Conservation (phyloP, 352 stramenopile species). For the Globisporangium ultimum region DNA sequence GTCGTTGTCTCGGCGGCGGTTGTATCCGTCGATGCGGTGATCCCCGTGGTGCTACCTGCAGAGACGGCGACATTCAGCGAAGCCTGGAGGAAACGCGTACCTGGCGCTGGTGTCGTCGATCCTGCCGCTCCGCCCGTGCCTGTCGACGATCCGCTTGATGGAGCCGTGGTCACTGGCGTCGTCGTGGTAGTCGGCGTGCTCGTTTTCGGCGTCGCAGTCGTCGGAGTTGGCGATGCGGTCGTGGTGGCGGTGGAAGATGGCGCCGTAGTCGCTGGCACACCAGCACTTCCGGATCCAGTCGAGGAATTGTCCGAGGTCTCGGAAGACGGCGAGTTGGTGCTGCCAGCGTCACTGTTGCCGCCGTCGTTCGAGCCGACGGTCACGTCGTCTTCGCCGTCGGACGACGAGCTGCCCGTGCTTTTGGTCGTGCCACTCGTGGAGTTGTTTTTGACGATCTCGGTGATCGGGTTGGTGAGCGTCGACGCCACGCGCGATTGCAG, state of each 20-base stretch:
- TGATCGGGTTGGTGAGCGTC: slow-evolving; percentile 58
- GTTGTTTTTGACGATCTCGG: slow-evolving; percentile 27
- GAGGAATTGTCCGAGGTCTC: neutral
- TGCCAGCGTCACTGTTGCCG: slow-evolving; percentile 12
- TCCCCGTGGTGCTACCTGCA: neutral
- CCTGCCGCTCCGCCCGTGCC: neutral
- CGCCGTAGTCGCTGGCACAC: slow-evolving; percentile 7
- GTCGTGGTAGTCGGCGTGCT: slow-evolving; percentile 1
- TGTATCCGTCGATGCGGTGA: slow-evolving; percentile 1
- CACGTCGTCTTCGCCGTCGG: slow-evolving; percentile 6
- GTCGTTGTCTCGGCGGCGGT: slow-evolving; percentile 4
- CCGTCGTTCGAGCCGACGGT: slow-evolving; percentile 12
- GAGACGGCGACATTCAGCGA: neutral
- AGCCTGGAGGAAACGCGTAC: slow-evolving; percentile 5
- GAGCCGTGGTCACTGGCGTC: neutral
- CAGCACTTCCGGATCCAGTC: neutral
- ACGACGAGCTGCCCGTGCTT: slow-evolving; percentile 20
- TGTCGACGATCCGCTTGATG: neutral
- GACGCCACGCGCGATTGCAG: slow-evolving; percentile 55
- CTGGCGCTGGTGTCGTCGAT: slow-evolving; percentile 4
- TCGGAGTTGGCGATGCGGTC: slow-evolving; percentile 2
- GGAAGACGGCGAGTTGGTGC: slow-evolving; percentile 6
- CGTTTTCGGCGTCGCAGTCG: neutral
- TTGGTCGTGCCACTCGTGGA: slow-evolving; percentile 15
- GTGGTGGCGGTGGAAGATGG: neutral